These are phyloP conservation scores for Jaenimonas drosophilae DNA, from an alignment of 208 protist species.

Conservation along the genomic window DNA sequence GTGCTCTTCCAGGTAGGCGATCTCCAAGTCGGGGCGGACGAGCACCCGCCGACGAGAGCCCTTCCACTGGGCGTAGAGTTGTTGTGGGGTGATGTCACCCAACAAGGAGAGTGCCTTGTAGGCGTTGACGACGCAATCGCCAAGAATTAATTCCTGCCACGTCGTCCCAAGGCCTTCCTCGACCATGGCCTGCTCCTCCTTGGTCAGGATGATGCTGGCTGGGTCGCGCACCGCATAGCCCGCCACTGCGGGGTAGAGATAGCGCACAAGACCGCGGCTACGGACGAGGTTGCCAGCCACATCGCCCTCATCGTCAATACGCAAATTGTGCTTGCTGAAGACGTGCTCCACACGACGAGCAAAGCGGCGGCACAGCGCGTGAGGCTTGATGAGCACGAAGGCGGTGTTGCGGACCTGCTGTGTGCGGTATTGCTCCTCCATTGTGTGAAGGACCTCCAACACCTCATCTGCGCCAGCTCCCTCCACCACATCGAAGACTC, in stretches of 20 bases:
- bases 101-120: conserved; percentile 20
- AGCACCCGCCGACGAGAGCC: conserved; percentile 5
- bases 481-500: conserved; percentile 11
- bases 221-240: conserved; percentile 26
- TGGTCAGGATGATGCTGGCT: conserved; percentile 11
- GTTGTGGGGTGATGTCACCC: conserved; percentile 13
- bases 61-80: conserved; percentile 21
- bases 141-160: conserved; percentile 16
- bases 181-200: conserved; percentile 14
- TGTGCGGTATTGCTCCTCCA: conserved; percentile 8
- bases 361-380: conserved; percentile 34
- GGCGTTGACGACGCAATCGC: conserved; percentile 25
- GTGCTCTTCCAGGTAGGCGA: conserved; percentile 15
- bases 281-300: conserved; percentile 18
- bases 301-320: conserved; percentile 38
- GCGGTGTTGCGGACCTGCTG: conserved; percentile 27
- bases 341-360: conserved; percentile 18
- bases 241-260: conserved; percentile 21
- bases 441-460: conserved; percentile 7
- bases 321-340: conserved; percentile 16
- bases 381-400: conserved; percentile 60
- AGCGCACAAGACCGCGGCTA: conserved; percentile 19
- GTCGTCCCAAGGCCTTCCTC: conserved; percentile 9
- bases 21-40: conserved; percentile 17
- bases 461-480: conserved; percentile 5